Evolutionary conservation across 164 flowering plant genomes (phyloP).

Genomic region (Berberis thunbergii): DNA sequence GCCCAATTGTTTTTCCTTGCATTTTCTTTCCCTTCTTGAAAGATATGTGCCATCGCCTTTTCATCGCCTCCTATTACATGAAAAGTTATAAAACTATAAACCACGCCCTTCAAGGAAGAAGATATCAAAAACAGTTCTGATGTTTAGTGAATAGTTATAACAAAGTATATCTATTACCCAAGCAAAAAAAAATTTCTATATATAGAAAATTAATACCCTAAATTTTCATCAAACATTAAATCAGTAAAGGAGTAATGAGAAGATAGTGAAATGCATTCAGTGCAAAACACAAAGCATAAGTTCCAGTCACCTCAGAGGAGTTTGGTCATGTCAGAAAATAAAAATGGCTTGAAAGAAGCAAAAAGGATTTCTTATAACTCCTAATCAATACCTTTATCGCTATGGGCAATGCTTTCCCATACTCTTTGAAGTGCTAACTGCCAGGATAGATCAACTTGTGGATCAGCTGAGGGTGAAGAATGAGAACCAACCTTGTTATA

Average conservation of each 20-base stretch:
- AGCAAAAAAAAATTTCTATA: no score
- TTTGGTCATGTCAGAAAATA: no score
- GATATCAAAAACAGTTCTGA: neutral
- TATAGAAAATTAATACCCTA: no score
- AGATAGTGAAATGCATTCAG: no score
- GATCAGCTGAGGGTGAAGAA: slow-evolving; percentile 32
- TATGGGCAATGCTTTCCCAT: slow-evolving; percentile 60
- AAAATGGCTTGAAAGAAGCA: no score
- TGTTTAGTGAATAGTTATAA: no score
- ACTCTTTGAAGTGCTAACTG: slow-evolving; percentile 67
- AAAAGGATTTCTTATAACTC: neutral
- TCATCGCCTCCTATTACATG: slow-evolving; percentile 24
- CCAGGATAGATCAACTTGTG: slow-evolving; percentile 79
- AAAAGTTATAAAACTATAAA: slow-evolving; percentile 2
- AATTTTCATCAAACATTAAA: no score
- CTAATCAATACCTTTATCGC: slow-evolving; percentile 37
- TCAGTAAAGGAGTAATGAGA: no score
- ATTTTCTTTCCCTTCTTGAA: slow-evolving; percentile 33
- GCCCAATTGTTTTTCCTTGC: slow-evolving; percentile 20
- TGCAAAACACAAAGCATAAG: no score
- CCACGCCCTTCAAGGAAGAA: neutral
- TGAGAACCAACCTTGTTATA: slow-evolving; percentile 65
- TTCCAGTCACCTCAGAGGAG: no score
- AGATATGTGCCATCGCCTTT: slow-evolving; percentile 20
- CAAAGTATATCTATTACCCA: no score